Evolutionary conservation across 768 basidiomycete species (phyloP).

Genomic region (Kwoniella dejecticola): DNA sequence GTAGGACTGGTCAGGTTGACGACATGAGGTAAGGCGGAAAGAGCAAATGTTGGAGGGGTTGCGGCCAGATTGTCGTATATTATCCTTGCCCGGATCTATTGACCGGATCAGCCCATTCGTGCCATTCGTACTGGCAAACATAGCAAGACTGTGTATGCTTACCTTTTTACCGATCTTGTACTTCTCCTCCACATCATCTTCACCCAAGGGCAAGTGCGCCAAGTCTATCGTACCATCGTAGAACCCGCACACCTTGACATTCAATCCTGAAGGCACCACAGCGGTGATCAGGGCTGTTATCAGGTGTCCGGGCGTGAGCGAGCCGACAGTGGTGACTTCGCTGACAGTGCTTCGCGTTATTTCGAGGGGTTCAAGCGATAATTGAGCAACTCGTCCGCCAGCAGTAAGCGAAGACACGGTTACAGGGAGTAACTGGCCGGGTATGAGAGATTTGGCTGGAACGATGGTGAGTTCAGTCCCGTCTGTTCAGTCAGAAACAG

Average conservation of each 20-base stretch:
- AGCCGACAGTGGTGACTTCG: conserved; percentile 75
- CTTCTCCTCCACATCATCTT: conserved; percentile 56
- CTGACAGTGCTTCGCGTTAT: conserved; percentile 61
- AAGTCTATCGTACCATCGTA: conserved; percentile 88
- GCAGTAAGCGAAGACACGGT: conserved; percentile 69
- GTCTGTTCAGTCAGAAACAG: neutral
- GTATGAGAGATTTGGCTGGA: conserved; percentile 57
- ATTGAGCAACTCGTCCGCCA: conserved; percentile 77
- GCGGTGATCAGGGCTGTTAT: conserved; percentile 81
- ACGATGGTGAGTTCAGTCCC: conserved; percentile 14
- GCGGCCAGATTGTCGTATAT: conserved; percentile 72
- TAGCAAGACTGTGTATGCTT: too few species aligned
- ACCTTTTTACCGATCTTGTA: conserved; percentile 59
- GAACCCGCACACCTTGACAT: conserved; percentile 85
- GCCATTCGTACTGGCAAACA: too few species aligned
- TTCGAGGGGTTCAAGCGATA: conserved; percentile 61
- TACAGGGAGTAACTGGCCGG: conserved; percentile 70
- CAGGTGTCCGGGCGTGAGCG: conserved; percentile 80
- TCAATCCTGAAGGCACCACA: conserved; percentile 71
- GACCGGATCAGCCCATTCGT: neutral
- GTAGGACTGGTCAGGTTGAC: conserved; percentile 59
- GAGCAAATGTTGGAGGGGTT: conserved; percentile 78
- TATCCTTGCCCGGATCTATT: conserved; percentile 74
- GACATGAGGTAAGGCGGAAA: conserved; percentile 74
- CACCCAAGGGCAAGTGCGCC: conserved; percentile 65